These are phyloP conservation scores for Claviceps digitariae DNA, from an alignment of 2,329 filamentous ascomycete species.

Conservation along the genomic window DNA sequence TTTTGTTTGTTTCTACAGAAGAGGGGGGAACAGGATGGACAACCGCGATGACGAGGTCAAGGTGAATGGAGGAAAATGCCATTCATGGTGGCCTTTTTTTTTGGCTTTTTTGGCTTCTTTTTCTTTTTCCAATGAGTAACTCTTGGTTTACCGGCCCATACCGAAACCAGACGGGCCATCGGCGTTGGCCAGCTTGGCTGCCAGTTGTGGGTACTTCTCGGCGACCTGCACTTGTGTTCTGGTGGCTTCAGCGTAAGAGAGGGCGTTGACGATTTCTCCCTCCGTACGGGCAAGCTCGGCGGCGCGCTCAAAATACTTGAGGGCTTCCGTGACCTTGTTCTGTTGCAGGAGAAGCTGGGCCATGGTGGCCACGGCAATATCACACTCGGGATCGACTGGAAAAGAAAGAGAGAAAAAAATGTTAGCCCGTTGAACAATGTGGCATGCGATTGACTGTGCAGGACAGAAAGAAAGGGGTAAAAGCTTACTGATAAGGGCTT, in stretches of 20 bases:
- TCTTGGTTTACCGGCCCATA: conserved; percentile 20
- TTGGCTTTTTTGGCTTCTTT: background rate
- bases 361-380: conserved; percentile 98
- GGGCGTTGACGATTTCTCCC: conserved; percentile 87
- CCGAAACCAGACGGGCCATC: conserved; percentile 22
- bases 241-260: conserved; percentile 94
- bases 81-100: background rate
- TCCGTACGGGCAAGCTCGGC: conserved; percentile 90
- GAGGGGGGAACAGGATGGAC: background rate
- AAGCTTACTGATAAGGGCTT: conserved; percentile 81
- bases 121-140: background rate
- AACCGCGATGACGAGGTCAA: background rate
- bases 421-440: background rate
- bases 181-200: conserved; percentile 45
- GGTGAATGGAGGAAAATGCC: background rate
- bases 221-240: conserved; percentile 89
- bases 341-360: conserved; percentile 94
- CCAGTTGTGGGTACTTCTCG: conserved; percentile 72
- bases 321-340: conserved; percentile 88
- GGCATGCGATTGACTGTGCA: too few species aligned
- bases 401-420: background rate
- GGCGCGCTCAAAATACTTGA: conserved; percentile 94
- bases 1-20: background rate
- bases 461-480: background rate
- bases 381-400: conserved; percentile 90